Conservation (phyloP, 495 filamentous ascomycete species). For the Corynascus novoguineensis region DNA sequence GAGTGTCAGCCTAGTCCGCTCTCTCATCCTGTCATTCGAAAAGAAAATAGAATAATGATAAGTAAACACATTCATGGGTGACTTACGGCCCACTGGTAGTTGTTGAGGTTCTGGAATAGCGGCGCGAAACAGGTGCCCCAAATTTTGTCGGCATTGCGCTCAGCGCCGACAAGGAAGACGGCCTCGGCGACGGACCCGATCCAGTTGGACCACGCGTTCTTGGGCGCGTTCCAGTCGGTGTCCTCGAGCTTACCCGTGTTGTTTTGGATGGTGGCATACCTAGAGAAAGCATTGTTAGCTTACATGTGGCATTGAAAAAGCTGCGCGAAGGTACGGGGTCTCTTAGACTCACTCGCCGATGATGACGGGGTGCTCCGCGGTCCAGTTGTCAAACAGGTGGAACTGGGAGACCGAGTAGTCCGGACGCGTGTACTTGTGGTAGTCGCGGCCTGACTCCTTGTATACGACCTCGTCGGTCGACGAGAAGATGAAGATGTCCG, state of each 20-base stretch:
- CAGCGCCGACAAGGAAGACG: constrained; percentile 60
- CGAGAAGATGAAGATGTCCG: constrained; percentile 42
- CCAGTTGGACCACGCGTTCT: constrained; percentile 27
- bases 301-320: constrained; percentile 23
- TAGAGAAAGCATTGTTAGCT: constrained; percentile 19
- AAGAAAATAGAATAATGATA: neutral
- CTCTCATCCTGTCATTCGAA: neutral
- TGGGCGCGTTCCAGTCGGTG: constrained; percentile 35
- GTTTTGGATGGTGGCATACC: constrained; percentile 31
- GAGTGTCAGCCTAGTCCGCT: neutral
- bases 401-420: constrained; percentile 32
- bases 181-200: constrained; percentile 59
- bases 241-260: constrained; percentile 24
- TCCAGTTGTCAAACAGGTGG: constrained; percentile 44
- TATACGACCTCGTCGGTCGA: constrained; percentile 37
- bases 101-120: constrained; percentile 37
- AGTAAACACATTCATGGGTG: too few relatives aligned
- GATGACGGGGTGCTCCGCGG: neutral
- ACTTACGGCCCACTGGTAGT: constrained; percentile 37
- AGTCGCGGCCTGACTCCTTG: constrained; percentile 40
- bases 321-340: neutral
- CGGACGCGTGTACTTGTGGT: constrained; percentile 35
- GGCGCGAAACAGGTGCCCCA: constrained; percentile 39
- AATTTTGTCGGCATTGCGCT: constrained; percentile 57
- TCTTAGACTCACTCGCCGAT: constrained; percentile 10